These are phyloP conservation scores for Purshia tridentata DNA, from an alignment of 306 rosid genomes.

Conservation along the genomic window DNA sequence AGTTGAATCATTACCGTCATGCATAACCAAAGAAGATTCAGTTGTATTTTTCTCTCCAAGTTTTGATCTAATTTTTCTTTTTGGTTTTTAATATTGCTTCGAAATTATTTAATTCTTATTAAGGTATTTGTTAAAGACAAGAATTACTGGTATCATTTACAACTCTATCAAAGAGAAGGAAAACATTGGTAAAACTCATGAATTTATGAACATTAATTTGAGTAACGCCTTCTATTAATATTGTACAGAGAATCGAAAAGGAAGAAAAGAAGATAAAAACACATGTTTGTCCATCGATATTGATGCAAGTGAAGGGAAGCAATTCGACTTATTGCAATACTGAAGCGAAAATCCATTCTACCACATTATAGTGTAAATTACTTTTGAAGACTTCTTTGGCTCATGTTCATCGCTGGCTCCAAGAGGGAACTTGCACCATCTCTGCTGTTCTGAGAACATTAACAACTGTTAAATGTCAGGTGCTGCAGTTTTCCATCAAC, in stretches of 20 bases:
- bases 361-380: background rate
- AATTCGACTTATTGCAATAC: background rate
- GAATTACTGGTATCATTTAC: background rate
- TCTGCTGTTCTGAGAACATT: background rate
- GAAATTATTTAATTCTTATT: too few species aligned
- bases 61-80: background rate
- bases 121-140: background rate
- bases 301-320: background rate
- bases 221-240: background rate
- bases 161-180: too few species aligned
- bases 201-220: background rate
- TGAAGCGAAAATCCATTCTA: background rate
- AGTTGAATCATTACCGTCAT: conserved; percentile 46
- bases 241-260: conserved; percentile 9
- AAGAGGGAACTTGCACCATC: background rate
- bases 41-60: background rate
- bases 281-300: background rate
- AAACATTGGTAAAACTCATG: background rate
- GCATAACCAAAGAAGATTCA: conserved; percentile 27
- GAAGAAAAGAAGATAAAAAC: background rate
- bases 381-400: background rate
- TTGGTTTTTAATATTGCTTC: background rate
- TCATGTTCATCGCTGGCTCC: background rate
- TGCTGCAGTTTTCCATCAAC: background rate
- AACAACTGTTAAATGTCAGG: background rate